phyloP scores from a whole-genome alignment of 2,329 filamentous ascomycete genomes.

The Xylaria sp. region DNA sequence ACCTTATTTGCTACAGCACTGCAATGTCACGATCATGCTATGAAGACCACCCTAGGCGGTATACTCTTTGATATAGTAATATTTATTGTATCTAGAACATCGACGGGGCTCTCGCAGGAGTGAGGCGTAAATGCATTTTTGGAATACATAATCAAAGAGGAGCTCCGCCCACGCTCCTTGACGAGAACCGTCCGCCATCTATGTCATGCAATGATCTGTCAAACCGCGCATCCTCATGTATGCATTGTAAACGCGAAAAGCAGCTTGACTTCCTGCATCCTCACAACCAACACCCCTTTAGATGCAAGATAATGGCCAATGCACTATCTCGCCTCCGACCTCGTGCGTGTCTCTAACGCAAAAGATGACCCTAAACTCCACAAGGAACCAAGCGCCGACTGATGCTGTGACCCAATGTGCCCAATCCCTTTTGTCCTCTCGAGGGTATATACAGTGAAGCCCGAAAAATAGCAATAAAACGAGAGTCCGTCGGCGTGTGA shows the following conservation, averaged over 20 bases:
- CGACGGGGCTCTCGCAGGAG: constrained; percentile 10
- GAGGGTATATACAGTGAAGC: constrained; percentile 43
- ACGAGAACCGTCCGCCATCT: constrained; percentile 24
- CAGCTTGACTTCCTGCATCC: constrained; percentile 10
- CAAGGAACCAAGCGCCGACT: constrained; percentile 38
- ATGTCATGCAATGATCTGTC: constrained; percentile 29
- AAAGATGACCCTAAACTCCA: constrained; percentile 27
- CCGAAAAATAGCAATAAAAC: constrained; percentile 27
- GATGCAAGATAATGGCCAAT: constrained; percentile 5
- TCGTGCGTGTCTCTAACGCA: constrained; percentile 19
- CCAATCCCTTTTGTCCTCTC: constrained; percentile 39
- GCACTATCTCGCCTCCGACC: constrained; percentile 12
- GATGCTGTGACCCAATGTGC: constrained; percentile 40
- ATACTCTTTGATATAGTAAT: constrained; percentile 12
- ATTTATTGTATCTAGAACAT: constrained; percentile 19
- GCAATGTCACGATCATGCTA: not conserved
- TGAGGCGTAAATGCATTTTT: constrained; percentile 24
- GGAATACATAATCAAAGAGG: constrained; percentile 17
- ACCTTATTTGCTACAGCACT: not conserved
- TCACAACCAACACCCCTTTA: not conserved
- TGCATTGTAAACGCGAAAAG: constrained; percentile 22
- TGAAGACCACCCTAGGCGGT: not conserved
- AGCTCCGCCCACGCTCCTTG: constrained; percentile 21
- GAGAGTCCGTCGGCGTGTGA: constrained; percentile 23
- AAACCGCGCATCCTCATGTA: constrained; percentile 24